Evolutionary conservation across 805 yeast genomes (phyloP).

Genomic region (Ogataea chonburiensis): DNA sequence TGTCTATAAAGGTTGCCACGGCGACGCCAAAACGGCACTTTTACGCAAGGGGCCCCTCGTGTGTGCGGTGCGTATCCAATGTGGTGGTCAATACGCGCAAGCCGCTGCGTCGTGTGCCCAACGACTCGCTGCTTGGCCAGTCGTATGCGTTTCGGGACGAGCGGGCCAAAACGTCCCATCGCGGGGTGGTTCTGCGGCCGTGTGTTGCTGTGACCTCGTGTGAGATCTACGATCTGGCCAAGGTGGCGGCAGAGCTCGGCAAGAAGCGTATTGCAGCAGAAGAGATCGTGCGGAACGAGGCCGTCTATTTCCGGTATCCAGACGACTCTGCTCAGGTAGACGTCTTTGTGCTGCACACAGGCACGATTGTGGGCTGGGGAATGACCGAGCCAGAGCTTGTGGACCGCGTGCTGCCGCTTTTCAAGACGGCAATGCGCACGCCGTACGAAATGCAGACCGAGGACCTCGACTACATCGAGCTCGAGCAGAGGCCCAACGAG

Average conservation of each 20-base stretch:
- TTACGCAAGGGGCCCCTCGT: too few species aligned
- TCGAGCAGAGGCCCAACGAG: conserved; percentile 34
- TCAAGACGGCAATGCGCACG: conserved; percentile 47
- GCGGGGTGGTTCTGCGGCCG: conserved; percentile 28
- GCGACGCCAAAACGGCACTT: too few species aligned
- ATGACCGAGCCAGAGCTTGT: conserved; percentile 53
- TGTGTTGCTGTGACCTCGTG: conserved; percentile 73
- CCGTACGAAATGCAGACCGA: conserved; percentile 66
- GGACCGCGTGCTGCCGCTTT: conserved; percentile 49
- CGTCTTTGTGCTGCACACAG: conserved; percentile 68
- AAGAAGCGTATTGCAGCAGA: conserved; percentile 36
- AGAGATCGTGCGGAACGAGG: conserved; percentile 50
- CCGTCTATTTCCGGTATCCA: conserved; percentile 50
- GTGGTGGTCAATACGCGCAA: conserved; percentile 10
- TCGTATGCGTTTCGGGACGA: conserved; percentile 14
- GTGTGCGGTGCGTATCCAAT: not conserved
- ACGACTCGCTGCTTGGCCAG: conserved; percentile 20
- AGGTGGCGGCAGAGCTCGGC: conserved; percentile 41
- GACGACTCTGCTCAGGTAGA: too few species aligned
- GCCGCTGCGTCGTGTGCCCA: conserved; percentile 16
- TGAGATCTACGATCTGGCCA: conserved; percentile 62
- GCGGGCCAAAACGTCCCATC: conserved; percentile 7
- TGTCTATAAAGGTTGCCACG: too few species aligned
- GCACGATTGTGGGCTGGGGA: conserved; percentile 85
- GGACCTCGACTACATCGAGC: conserved; percentile 72